Evolutionary conservation across 768 basidiomycete species (phyloP), one percentile per base, ranked within the genome.

Genomic region (Kwoniella botswanensis): DNA sequence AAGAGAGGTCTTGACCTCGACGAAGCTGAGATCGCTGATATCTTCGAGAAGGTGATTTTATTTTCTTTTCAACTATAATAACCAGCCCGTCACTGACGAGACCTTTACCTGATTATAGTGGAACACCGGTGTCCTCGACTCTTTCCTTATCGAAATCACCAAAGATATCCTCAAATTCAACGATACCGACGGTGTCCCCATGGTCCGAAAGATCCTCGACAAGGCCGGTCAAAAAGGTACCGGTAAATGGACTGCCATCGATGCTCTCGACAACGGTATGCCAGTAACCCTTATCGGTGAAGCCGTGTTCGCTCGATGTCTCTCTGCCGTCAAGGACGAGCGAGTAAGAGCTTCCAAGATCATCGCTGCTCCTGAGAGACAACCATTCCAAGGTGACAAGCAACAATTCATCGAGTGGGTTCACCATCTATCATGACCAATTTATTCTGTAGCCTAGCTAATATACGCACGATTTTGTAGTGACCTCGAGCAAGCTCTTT

Each of bases 111-210:
- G 18, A 54, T 71, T 50, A 11, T 63, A 82, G 79, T 84, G 84
- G 97, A 98, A 99, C 88, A 95, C 89, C 86, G 95, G 97, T 81
- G 95, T 99, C 81, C 93, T 99, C 68, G 96, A 99, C 87, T 98
- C 97, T 53, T 99, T 97, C 93, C 88, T 99, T 81, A 96, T 98
- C 76, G 94, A 99, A 72, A 98, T 99, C 85, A 97, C 97, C 70
- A 88, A 92, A 80, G 93, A 98, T 84, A 95, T 99, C 85, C 90
- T 99, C 84, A 92, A 90, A 82, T 98, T 93, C 88, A 94, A 95
- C 83, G 97, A 98, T 79, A 73, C 67, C 43, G 96, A 98, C 83
- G 96, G 94, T 69, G 88, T 88, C 79, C 92, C 94, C 60, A 89
- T 98, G 75, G 90, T 99, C 73, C 87, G 86, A 78, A 99, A 98